Evolutionary conservation across 73 alveolate genomes (phyloP), one percentile per base, ranked within the genome.

Genomic region (Uronychia binucleata): DNA sequence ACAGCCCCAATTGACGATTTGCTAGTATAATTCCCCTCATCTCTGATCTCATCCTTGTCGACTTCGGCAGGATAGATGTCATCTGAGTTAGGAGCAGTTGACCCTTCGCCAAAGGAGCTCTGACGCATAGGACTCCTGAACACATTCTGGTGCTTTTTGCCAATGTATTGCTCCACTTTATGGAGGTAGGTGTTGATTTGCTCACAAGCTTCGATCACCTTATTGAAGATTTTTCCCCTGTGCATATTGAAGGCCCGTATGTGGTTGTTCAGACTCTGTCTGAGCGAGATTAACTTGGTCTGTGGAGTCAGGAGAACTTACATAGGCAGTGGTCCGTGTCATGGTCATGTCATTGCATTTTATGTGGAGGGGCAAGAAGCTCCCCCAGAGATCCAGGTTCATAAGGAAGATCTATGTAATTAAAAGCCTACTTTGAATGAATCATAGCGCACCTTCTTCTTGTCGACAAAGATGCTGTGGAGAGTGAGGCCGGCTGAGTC

Each of bases 381-480:
- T 85, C 1, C 95, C 95, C 87, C 88, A 90, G 0, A 90, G 33
- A 33, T 90, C 95, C 0, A 90, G 85, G 74, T 90, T 90, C 60
- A 90, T 34, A 0, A 90, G 26, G 57, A 74, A 57, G 34, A 32
- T n/a, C 59, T 46, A 46, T 11, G 5, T 46, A 46, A 11, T 46
- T 46, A 46, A 46, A 19, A 19, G 67, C 67, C 67, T 46, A 32
- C 30, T 31, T 19, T 30, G 27, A 82, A 29, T 19, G 79, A 5
- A 31, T 60, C 83, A 19, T 30, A 33, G 32, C 77, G 58, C 0
- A 75, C 30, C 28, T 29, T 34, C 34, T 60, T 33, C 1, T 26
- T 74, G 30, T 74, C 82, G 33, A 13, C 59, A 28, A 82, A 82
- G 1, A 82, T 74, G 0, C 27, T 74, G 8, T 77, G 5, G 31